A percentile compares a stretch with the other conserved stretches of the same genome.
These are phyloP conservation scores for Arthrobotrys pseudoclavata DNA, from an alignment of 2,329 filamentous ascomycete species.

Conservation along the genomic window DNA sequence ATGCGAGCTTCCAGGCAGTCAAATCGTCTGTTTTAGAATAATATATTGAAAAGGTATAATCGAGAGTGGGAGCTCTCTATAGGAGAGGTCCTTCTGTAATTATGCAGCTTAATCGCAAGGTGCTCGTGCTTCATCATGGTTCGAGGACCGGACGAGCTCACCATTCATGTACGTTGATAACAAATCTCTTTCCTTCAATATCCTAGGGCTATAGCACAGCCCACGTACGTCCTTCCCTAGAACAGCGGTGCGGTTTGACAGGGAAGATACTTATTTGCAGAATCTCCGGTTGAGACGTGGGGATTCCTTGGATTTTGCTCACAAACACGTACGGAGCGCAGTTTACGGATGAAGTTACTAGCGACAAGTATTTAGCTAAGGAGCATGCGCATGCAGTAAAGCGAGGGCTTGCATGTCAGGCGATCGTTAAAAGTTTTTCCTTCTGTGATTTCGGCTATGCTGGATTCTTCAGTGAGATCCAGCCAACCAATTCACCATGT, in stretches of 20 bases:
- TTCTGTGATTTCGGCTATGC: conserved; percentile 24
- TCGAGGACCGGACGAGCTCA: conserved; percentile 43
- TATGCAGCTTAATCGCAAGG: conserved; percentile 40
- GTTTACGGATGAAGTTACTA: conserved; percentile 26
- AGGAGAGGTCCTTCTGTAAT: conserved; percentile 28
- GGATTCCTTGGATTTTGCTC: conserved; percentile 10
- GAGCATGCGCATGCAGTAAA: conserved; percentile 34
- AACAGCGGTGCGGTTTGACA: conserved; percentile 20
- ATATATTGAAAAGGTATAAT: conserved; percentile 22
- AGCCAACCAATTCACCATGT: conserved; percentile 33
- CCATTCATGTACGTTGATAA: conserved; percentile 41
- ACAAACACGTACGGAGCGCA: conserved; percentile 11
- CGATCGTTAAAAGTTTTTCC: conserved; percentile 39
- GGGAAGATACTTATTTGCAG: conserved; percentile 31
- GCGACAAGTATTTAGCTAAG: conserved; percentile 19
- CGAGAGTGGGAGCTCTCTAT: conserved; percentile 14
- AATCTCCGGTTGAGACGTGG: conserved; percentile 15
- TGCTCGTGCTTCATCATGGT: conserved; percentile 30
- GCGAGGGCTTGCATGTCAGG: conserved; percentile 41
- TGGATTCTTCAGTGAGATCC: conserved; percentile 28
- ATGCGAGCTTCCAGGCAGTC: conserved; percentile 12
- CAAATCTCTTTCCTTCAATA: conserved; percentile 22
- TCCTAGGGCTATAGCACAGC: conserved; percentile 23
- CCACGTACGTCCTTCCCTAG: conserved; percentile 27
- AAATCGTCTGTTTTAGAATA: conserved; percentile 21